Base-by-base conservation (phyloP, 371 early-diverging fungal species). In the Syncephalastrum monosporum region DNA sequence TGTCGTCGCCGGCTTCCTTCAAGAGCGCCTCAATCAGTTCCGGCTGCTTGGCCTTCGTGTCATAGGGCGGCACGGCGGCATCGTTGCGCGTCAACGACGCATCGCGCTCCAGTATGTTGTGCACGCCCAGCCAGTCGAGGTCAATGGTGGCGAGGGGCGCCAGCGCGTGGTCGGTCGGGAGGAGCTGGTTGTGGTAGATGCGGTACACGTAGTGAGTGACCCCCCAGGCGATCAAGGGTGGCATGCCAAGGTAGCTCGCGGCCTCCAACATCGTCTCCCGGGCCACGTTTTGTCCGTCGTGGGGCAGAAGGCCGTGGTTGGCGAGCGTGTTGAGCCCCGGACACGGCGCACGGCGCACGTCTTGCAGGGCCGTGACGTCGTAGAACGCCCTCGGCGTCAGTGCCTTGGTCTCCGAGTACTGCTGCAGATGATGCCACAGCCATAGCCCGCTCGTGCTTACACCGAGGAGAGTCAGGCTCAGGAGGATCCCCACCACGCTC, bases 301-400 rank as follows among this genome's bases (percentile, higher is more conserved):
- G 61, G 13, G 69, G 45, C 45, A 71, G 56, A 52, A 70, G 60
- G 16, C 76, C 73, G 19, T 75, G 76, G 45, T 76, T 76, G 17
- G 73, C 76, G 10, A 76, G 62, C 1, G 71, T 64, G 41, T 76
- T 76, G 2, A 75, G 42, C 50, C 63, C 59, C 4, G 76, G 76
- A 44, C 76, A 75, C 17, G 76, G 76, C 1, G 68, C 71, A 46
- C 76, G 64, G 16, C 52, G 15, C 43, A 56, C 62, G 1, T 52
- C 57, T 3, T 33, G 38, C 38, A 33, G 1, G 10, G 38, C 12
- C 8, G 38, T 12, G 12, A 33, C 12, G 12, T 33, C 38, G 38
- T 33, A 33, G 12, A 33, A 33, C 10, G 38, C 12, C 38, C 38
- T 5, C 2, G 38, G 38, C 10, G 12, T 10, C 38, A 33, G 38